These are phyloP conservation scores for Grosmannia clavigera DNA, from an alignment of 2,329 filamentous ascomycete genomes.

Conservation along the genomic window DNA sequence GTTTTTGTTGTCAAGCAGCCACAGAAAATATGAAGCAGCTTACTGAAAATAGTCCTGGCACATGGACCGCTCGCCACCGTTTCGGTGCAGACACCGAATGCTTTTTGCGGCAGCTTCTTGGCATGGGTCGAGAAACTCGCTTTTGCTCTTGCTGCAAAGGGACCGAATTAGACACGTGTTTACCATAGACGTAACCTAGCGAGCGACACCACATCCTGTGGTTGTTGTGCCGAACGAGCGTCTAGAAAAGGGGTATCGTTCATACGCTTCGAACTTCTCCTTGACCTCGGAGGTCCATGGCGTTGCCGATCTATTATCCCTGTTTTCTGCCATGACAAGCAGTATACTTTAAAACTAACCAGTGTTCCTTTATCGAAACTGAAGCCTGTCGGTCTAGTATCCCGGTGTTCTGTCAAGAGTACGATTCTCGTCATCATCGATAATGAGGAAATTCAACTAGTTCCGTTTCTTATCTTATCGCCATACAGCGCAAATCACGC, in stretches of 20 bases:
- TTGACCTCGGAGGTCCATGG: conserved; percentile 49
- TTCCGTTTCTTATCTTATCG: neutral
- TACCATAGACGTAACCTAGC: too few species aligned
- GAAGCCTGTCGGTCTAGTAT: neutral
- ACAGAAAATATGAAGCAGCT: neutral
- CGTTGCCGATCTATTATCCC: neutral
- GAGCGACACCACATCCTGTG: neutral
- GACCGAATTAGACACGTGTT: neutral
- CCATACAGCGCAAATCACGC: neutral
- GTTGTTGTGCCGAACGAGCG: neutral
- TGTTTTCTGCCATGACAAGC: neutral
- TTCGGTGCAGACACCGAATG: conserved; percentile 78
- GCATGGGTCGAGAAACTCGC: conserved; percentile 90
- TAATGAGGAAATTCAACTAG: neutral
- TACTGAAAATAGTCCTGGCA: conserved; percentile 94
- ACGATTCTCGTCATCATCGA: neutral
- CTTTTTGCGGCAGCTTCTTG: conserved; percentile 81
- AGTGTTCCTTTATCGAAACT: neutral
- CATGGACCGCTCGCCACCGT: conserved; percentile 77
- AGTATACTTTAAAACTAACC: neutral
- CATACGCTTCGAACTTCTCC: conserved; percentile 52
- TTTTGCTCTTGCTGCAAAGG: conserved; percentile 60
- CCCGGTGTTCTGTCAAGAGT: neutral
- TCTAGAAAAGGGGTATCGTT: neutral
- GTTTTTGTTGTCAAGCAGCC: too few species aligned